Conservation (phyloP, 805 yeast species). For the Crinitomyces ghanaensis region DNA sequence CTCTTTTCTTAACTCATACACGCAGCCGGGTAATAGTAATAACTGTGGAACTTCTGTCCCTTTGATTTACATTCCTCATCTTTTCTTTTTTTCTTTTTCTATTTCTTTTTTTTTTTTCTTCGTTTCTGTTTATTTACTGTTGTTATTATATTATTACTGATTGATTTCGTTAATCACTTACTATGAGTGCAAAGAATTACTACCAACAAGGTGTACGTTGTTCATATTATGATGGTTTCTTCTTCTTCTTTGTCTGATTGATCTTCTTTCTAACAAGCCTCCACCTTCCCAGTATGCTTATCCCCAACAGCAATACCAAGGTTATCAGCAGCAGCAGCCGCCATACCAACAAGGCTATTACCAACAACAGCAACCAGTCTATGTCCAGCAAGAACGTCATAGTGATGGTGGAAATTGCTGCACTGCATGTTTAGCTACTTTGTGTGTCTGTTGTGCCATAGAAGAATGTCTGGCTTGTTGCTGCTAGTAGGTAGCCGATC, state of each 20-base stretch:
- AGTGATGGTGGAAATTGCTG: constrained; percentile 18
- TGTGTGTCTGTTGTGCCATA: constrained; percentile 17
- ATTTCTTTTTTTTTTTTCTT: too few relatives aligned
- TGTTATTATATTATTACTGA: background rate
- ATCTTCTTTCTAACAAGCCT: constrained; percentile 7
- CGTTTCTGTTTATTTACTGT: background rate
- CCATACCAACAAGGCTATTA: constrained; percentile 10
- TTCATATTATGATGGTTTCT: constrained; percentile 2
- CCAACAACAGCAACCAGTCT: constrained; percentile 27
- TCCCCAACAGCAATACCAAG: constrained; percentile 7
- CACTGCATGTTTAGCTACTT: constrained; percentile 17
- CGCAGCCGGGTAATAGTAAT: too few relatives aligned
- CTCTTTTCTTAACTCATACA: too few relatives aligned
- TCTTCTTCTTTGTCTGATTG: background rate
- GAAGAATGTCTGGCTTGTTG: constrained; percentile 17
- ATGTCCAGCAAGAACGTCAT: constrained; percentile 24
- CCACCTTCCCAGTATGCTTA: constrained; percentile 7
- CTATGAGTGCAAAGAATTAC: constrained; percentile 18
- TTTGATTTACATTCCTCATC: too few relatives aligned
- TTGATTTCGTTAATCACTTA: background rate
- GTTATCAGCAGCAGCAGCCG: constrained; percentile 10
- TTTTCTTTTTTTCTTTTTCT: too few relatives aligned
- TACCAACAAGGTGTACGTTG: constrained; percentile 8
- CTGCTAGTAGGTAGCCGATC: constrained; percentile 1
- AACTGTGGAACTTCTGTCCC: too few relatives aligned